Conservation (phyloP, 345 rosid genomes). For the Citrus unshiu region DNA sequence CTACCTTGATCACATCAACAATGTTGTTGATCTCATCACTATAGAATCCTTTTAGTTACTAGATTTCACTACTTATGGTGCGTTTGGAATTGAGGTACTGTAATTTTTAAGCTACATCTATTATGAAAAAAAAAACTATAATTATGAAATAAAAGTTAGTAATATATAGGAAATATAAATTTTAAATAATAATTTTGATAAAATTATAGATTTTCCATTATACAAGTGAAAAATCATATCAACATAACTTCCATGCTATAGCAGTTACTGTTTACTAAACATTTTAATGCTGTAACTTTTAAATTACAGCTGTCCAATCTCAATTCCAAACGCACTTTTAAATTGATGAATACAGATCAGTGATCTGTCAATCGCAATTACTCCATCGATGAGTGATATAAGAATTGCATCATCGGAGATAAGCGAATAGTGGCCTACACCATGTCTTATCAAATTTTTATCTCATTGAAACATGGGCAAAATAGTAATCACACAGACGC, state of each 20-base stretch:
- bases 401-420: constrained; percentile 8
- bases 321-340: accelerated
- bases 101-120: accelerated
- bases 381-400: neutral
- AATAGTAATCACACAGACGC: neutral
- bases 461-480: constrained; percentile 4
- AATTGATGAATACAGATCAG: too few species aligned
- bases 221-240: accelerated
- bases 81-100: too few species aligned
- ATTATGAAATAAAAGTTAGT: accelerated
- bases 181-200: too few species aligned
- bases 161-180: accelerated
- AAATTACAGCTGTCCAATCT: accelerated
- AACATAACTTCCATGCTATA: accelerated
- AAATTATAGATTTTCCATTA: too few species aligned
- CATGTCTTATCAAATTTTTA: neutral
- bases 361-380: neutral
- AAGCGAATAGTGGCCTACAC: too few species aligned
- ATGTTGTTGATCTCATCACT: neutral
- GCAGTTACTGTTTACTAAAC: accelerated
- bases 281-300: accelerated
- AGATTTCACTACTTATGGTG: accelerated
- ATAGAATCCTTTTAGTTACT: neutral
- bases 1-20: too few species aligned
- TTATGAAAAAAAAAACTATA: accelerated